These are phyloP conservation scores for Chaetothyriales sp. DNA, from an alignment of 2,329 filamentous ascomycete species.

Conservation along the genomic window DNA sequence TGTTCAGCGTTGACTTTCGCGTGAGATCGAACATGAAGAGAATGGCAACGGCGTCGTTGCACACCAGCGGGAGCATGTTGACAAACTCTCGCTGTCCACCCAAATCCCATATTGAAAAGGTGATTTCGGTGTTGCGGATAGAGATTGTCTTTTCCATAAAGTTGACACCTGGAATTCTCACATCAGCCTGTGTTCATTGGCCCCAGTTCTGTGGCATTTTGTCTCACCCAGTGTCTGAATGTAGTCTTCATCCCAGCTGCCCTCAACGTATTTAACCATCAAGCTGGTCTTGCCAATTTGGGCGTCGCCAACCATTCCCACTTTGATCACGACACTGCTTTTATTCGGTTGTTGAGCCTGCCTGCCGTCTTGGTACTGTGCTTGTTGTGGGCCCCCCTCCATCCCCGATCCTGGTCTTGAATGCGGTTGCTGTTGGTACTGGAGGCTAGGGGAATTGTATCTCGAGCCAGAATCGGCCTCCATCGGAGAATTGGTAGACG, in stretches of 20 bases:
- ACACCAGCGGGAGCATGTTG: conserved; percentile 98
- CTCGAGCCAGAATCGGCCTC: conserved; percentile 34
- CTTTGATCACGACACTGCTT: conserved; percentile 85
- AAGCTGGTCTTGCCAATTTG: conserved; percentile 98
- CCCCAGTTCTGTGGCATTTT: neutral
- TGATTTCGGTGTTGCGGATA: conserved; percentile 98
- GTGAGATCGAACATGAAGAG: conserved; percentile 99
- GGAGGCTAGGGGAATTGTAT: conserved; percentile 29
- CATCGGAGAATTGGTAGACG: conserved; percentile 32
- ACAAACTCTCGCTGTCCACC: conserved; percentile 97
- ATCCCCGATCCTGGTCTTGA: conserved; percentile 39
- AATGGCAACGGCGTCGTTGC: conserved; percentile 96
- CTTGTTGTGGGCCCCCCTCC: conserved; percentile 31
- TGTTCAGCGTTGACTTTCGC: conserved; percentile 94
- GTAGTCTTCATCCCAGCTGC: conserved; percentile 98
- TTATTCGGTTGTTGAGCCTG: conserved; percentile 32
- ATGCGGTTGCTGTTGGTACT: conserved; percentile 28
- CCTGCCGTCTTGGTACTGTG: conserved; percentile 28
- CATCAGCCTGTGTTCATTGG: neutral
- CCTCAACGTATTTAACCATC: conserved; percentile 99
- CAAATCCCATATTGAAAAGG: conserved; percentile 97
- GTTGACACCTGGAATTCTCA: conserved; percentile 58
- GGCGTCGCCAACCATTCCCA: conserved; percentile 97
- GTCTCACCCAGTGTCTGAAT: conserved; percentile 77
- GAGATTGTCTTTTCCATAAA: conserved; percentile 99